Evolutionary conservation across 805 yeast genomes (phyloP).

Genomic region (Ogataea ramenticola): DNA sequence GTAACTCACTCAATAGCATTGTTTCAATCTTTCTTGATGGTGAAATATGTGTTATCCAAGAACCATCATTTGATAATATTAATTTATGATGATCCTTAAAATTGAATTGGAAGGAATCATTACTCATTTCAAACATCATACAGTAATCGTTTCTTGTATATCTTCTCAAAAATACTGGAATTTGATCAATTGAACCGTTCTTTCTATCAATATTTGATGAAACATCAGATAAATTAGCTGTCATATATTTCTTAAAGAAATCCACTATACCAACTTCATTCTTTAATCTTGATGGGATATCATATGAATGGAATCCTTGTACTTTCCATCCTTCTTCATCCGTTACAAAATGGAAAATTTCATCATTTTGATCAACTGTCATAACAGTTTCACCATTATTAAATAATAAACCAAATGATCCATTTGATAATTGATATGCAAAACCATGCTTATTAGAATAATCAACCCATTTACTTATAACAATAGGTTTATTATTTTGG

Average conservation of each 20-base stretch:
- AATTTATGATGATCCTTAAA: slow-evolving; percentile 92
- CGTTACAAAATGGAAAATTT: slow-evolving; percentile 55
- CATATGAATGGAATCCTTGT: slow-evolving; percentile 27
- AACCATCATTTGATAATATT: slow-evolving; percentile 70
- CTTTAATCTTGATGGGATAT: slow-evolving; percentile 32
- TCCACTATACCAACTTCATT: slow-evolving; percentile 81
- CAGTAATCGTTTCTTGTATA: slow-evolving; percentile 72
- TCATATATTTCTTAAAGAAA: slow-evolving; percentile 89
- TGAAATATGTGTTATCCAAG: slow-evolving; percentile 72
- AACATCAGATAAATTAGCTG: slow-evolving; percentile 76
- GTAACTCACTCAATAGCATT: slow-evolving; percentile 42
- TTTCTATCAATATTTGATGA: slow-evolving; percentile 47
- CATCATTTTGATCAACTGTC: slow-evolving; percentile 55
- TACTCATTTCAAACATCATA: slow-evolving; percentile 89
- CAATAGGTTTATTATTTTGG: slow-evolving; percentile 46
- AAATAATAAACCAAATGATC: slow-evolving; percentile 85
- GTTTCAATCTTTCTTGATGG: slow-evolving; percentile 69
- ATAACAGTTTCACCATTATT: slow-evolving; percentile 79
- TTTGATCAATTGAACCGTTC: slow-evolving; percentile 24
- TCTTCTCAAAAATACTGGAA: slow-evolving; percentile 71
- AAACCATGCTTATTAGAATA: slow-evolving; percentile 94
- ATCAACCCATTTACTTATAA: slow-evolving; percentile 96
- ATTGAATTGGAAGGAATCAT: slow-evolving; percentile 90
- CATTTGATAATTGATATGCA: slow-evolving; percentile 85
- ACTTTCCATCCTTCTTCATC: neutral